These are phyloP conservation scores for Fusarium humuli DNA, from an alignment of 2,329 filamentous ascomycete species.

Conservation along the genomic window DNA sequence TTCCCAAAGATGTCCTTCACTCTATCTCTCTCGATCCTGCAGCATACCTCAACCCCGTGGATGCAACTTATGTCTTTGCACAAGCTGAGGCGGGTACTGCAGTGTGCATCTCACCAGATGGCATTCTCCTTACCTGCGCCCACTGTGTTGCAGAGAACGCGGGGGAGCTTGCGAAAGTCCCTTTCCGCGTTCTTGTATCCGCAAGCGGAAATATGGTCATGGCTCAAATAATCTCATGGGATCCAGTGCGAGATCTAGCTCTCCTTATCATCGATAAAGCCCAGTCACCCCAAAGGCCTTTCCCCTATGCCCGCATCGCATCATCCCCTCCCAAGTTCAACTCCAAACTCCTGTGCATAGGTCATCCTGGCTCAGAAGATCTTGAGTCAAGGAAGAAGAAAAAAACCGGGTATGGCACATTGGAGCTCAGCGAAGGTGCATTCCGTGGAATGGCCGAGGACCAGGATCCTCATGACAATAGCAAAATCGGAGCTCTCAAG, in stretches of 20 bases:
- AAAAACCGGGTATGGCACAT: slow-evolving; percentile 58
- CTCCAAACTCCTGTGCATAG: slow-evolving; percentile 49
- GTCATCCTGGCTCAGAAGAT: slow-evolving; percentile 55
- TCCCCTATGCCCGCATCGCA: slow-evolving; percentile 39
- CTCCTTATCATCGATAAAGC: slow-evolving; percentile 55
- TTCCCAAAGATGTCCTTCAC: slow-evolving; percentile 18
- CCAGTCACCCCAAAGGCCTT: slow-evolving; percentile 27
- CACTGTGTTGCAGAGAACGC: slow-evolving; percentile 61
- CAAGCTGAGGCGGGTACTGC: slow-evolving; percentile 64
- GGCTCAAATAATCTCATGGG: slow-evolving; percentile 56
- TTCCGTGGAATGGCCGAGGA: slow-evolving; percentile 54
- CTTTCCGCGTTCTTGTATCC: slow-evolving; percentile 57
- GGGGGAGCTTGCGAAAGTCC: slow-evolving; percentile 47
- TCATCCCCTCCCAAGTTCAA: slow-evolving; percentile 30
- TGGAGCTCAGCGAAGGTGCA: slow-evolving; percentile 58
- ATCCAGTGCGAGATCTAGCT: slow-evolving; percentile 58
- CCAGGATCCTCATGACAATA: slow-evolving; percentile 62
- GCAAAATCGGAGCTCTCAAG: slow-evolving; percentile 63
- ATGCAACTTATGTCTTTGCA: slow-evolving; percentile 59
- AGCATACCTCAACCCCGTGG: slow-evolving; percentile 13
- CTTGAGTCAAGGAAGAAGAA: slow-evolving; percentile 55
- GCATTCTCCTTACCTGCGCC: slow-evolving; percentile 62
- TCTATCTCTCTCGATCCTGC: slow-evolving; percentile 2
- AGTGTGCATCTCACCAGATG: slow-evolving; percentile 58
- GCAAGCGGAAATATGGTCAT: slow-evolving; percentile 54